Evolutionary conservation across 2,329 filamentous ascomycete species (phyloP), one percentile per base, ranked within the genome.

Genomic region (Fusarium guadeloupense): DNA sequence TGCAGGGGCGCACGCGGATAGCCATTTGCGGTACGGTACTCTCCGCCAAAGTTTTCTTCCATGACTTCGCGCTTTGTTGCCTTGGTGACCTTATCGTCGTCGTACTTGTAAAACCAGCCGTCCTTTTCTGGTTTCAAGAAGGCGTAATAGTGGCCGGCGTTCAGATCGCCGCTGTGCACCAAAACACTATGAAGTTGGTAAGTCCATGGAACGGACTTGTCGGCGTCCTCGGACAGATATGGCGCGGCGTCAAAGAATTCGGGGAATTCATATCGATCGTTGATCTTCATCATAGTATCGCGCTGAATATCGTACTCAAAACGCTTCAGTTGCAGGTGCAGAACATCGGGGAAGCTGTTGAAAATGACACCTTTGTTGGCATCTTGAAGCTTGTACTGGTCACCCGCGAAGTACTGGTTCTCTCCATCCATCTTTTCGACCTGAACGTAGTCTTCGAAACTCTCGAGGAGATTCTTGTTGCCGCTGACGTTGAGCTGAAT

Each of bases 251-350:
- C 91, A 70, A 93, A 92, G 52, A 85, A 79, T 57, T 96, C 91
- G 1, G 92, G 92, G 66, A 95, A 96, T 71, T 96, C 92, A 78
- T 95, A 94, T 53, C 92, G 88, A 69, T 96, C 92, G 70, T 96
- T 96, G 74, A 99, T 93, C 79, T 99, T 99, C 90, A 96, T 97
- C 91, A 98, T 97, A 63, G 92, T 93, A 72, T 98, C 94, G 68
- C 92, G 88, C 67, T 96, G 90, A 70, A 97, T 91, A 76, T 99
- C 95, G 77, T 99, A 99, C 74, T 99, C 93, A 75, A 99, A 99
- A 46, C 95, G 90, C 79, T 98, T 98, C 56, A 99, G 84, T 75
- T 99, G 95, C 35, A 99, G 81, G 74, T 99, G 94, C 19, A 99
- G 81, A 4, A 99, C 93, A 47, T 96, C 91, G 1, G 95, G 95